Evolutionary conservation across 441 rosid species (phyloP), one percentile per base, ranked within the genome.

Genomic region (Pelargonium fulgidum): DNA sequence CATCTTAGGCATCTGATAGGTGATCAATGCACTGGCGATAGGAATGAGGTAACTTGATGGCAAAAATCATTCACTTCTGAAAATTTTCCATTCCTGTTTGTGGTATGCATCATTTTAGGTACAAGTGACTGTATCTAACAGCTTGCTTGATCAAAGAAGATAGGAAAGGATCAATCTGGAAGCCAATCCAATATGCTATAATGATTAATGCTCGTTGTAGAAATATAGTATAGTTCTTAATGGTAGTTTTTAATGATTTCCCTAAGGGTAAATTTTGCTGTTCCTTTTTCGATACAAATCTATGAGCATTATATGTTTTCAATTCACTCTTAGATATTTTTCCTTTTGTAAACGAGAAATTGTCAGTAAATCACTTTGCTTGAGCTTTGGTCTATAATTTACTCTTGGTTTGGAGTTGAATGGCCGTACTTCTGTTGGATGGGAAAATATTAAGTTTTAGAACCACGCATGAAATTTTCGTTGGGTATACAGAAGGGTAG

Each of bases 1-100:
- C 84, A 87, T 73, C 94, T 92, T 16, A 80, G 93, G 85, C 90
- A 85, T 75, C 85, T 87, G 75, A 81, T 88, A 45, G 86, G 92
- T 67, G 83, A 86, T 42, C 96, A 89, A 41, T 91, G 88, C 81
- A 85, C 86, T 24, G 95, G 99, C 36, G 89, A 91, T 74, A 81
- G 92, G 68, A 93, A 93, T 79, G 93, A 94, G 92, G 99, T 91
- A 79, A 77, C 79, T 71, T 63, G 66, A 22, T 72, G 17, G 66
- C 72, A 65, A 41, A 42, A 52, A 56, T 71, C 56, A 45, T 16
- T 68, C 45, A 19, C 12, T 36, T 19, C 26, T 33, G 11, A 14
- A 14, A 9, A 9, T 8, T 44, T 44, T 44, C 33, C 33, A 3
- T 29, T 29, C 36, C 36, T 29, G 36, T 29, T 29, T 29, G 36